Evolutionary conservation across 1,284 basidiomycete genomes (phyloP).

Genomic region (Ceratobasidium sp.): DNA sequence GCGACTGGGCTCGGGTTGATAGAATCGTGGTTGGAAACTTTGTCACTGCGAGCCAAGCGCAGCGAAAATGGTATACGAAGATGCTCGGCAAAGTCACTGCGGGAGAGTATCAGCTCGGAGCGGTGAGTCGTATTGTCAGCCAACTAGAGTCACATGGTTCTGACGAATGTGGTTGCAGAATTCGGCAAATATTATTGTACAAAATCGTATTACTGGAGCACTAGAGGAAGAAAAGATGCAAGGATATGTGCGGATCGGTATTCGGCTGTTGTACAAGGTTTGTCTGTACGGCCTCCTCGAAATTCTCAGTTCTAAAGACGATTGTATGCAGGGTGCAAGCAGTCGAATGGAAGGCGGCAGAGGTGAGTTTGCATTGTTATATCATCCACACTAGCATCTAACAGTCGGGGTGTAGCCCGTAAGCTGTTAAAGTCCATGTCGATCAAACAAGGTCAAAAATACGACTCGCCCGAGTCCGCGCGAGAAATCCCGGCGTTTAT

Average conservation of each 20-base stretch:
- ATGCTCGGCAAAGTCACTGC: conserved; percentile 83
- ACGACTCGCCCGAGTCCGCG: conserved; percentile 84
- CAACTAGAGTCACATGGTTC: background rate
- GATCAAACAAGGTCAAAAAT: conserved; percentile 95
- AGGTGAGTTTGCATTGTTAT: conserved; percentile 58
- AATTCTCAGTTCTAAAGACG: background rate
- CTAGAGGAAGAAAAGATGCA: conserved; percentile 98
- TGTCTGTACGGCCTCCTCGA: conserved; percentile 24
- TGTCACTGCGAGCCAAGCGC: conserved; percentile 94
- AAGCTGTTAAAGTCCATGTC: conserved; percentile 87
- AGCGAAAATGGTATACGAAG: conserved; percentile 96
- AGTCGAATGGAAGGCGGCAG: conserved; percentile 89
- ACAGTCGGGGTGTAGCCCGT: conserved; percentile 58
- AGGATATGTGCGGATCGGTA: conserved; percentile 92
- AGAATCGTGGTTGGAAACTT: conserved; percentile 92
- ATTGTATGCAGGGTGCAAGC: conserved; percentile 69
- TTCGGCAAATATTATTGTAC: conserved; percentile 95
- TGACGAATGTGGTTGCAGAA: conserved; percentile 60
- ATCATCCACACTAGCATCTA: conserved; percentile 1
- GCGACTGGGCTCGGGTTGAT: conserved; percentile 91
- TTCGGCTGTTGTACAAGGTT: conserved; percentile 89
- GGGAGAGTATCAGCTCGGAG: conserved; percentile 89
- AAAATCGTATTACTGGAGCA: conserved; percentile 89
- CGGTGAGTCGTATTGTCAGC: conserved; percentile 59
- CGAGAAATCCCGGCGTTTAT: conserved; percentile 89